Conservation (phyloP, 495 filamentous ascomycete species). For the Aspergillus egyptiacus region DNA sequence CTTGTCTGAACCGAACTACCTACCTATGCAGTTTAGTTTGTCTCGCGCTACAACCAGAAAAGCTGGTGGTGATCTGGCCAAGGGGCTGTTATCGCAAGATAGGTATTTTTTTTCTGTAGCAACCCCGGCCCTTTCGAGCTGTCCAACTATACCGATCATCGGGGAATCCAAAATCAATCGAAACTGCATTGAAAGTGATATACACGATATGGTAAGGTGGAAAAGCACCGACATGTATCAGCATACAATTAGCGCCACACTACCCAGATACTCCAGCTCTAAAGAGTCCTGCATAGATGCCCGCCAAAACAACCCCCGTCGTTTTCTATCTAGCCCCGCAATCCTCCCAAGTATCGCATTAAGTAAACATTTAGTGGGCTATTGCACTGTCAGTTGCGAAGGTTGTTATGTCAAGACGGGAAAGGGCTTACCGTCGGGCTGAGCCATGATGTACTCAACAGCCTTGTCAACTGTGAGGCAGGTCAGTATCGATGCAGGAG, state of each 20-base stretch:
- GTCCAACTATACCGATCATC: background rate
- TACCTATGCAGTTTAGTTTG: background rate
- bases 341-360: conserved; percentile 28
- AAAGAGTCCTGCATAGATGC: conserved; percentile 20
- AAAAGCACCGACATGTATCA: conserved; percentile 39
- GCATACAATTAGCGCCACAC: conserved; percentile 34
- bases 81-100: too few relatives aligned
- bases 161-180: conserved; percentile 12
- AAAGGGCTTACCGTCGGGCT: conserved; percentile 68
- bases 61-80: background rate
- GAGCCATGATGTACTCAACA: conserved; percentile 88
- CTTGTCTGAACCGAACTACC: background rate
- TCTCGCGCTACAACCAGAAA: background rate
- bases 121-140: too few relatives aligned
- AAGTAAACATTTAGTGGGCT: conserved; percentile 42
- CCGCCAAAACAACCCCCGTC: conserved; percentile 32
- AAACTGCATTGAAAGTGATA: conserved; percentile 45
- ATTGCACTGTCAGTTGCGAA: conserved; percentile 14
- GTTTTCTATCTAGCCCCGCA: conserved; percentile 37
- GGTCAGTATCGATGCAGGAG: conserved; percentile 19
- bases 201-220: conserved; percentile 41
- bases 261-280: conserved; percentile 20
- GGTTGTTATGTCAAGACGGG: background rate
- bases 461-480: conserved; percentile 79
- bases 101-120: too few relatives aligned